Percentiles rank a stretch among this genome's conserved stretches.
Evolutionary conservation across 106 monocot genomes (phyloP).

Genomic region (Acorus gramineus): DNA sequence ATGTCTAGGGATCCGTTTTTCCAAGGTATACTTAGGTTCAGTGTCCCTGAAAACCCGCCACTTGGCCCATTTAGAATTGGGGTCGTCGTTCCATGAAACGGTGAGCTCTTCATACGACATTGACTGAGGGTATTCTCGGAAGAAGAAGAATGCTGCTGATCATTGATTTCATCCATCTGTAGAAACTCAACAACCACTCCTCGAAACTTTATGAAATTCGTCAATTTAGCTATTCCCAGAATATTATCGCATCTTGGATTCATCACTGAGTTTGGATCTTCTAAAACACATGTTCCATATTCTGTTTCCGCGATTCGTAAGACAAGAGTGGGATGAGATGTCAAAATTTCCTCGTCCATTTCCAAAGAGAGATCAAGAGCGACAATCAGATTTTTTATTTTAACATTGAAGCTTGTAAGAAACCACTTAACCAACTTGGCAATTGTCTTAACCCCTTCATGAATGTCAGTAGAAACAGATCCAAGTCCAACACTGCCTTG

Average conservation of each 20-base stretch:
- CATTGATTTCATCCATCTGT: slow-evolving; percentile 36
- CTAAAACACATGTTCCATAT: slow-evolving; percentile 71
- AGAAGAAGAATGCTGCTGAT: slow-evolving; percentile 6
- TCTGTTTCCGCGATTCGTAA: slow-evolving; percentile 71
- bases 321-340: slow-evolving; percentile 38
- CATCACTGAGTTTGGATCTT: slow-evolving; percentile 21
- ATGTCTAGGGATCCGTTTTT: slow-evolving; percentile 77
- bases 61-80: slow-evolving; percentile 43
- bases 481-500: slow-evolving; percentile 5
- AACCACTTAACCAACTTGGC: slow-evolving; percentile 87
- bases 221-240: slow-evolving; percentile 51
- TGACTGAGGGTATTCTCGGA: slow-evolving; percentile 23
- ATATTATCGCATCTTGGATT: slow-evolving; percentile 14
- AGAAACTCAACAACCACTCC: slow-evolving; percentile 71
- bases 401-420: slow-evolving; percentile 78
- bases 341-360: slow-evolving; percentile 16
- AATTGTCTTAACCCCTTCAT: slow-evolving; percentile 92
- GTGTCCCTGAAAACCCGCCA: slow-evolving; percentile 65
- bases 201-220: slow-evolving; percentile 77
- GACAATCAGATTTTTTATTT: slow-evolving; percentile 64
- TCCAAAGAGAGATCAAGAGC: slow-evolving; percentile 67
- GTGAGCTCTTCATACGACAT: slow-evolving; percentile 11
- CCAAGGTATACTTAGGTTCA: slow-evolving; percentile 93
- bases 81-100: slow-evolving; percentile 14
- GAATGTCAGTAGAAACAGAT: slow-evolving; percentile 45